Base-by-base conservation (phyloP, 768 basidiomycete species). In the Russula abietina region DNA sequence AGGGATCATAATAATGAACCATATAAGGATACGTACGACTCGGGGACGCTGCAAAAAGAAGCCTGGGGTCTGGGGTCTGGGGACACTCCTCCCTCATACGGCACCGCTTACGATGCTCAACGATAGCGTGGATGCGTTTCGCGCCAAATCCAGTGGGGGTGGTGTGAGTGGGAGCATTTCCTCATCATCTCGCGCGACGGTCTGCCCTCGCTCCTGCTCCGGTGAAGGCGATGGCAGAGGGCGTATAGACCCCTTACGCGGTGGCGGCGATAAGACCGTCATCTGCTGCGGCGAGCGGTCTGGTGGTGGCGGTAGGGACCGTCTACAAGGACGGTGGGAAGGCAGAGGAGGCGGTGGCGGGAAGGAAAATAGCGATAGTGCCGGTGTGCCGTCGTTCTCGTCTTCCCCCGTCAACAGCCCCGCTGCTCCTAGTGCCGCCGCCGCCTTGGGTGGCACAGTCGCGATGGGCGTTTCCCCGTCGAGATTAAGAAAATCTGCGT, bases 401-500 rank as follows among this genome's bases (percentile, higher is more conserved):
- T 36, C 55, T 6, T n/a, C 39, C 4, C 4, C 17, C 6, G 28
- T 30, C 5, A 30, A 5, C 5, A 22, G 30, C n/a, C n/a, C n/a
- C 16, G 17, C 9, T 17, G 4, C 33, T 17, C 41, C 61, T 0
- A 57, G 38, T 5, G 28, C 28, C 28, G 28, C 28, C 22, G 46
- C 22, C 2, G 46, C 26, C 45, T 45, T 48, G 1, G 52, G 61
- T 28, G 60, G 53, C 32, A 22, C 38, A 17, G 52, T 59, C 17
- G 62, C 57, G 45, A 59, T 14, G 1, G 62, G 62, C 4, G 62
- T 63, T 28, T 62, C 56, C 65, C 67, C 49, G 70, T 66, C 28
- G 66, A 71, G 74, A 59, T 82, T 79, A 30, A 89, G 75, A 69
- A 89, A 89, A 69, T 81, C 83, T 32, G 82, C 79, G 64, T 88